phyloP scores from a whole-genome alignment of 306 rosid species.

The Gastrolobium bilobum region DNA sequence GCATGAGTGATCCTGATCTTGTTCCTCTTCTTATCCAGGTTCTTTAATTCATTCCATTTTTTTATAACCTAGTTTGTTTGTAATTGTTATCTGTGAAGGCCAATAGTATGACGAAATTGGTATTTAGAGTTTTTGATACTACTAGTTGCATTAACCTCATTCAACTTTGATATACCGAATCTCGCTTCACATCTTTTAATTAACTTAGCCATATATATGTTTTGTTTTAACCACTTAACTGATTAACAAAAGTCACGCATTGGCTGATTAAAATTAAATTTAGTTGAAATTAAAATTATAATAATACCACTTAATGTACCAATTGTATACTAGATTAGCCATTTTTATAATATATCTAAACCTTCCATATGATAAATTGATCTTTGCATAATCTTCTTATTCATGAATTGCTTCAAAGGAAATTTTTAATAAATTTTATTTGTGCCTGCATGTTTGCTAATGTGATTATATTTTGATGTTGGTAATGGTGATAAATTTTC shows the following conservation, averaged over 20 bases:
- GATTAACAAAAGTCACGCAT: conserved; percentile 12
- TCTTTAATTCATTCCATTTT: conserved; percentile 36
- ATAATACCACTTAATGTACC: conserved; percentile 2
- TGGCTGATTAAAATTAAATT: conserved; percentile 21
- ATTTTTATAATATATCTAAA: conserved; percentile 16
- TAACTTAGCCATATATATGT: conserved; percentile 1
- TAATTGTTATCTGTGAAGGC: conserved; percentile 33
- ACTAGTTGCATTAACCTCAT: conserved; percentile 27
- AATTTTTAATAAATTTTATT: neutral
- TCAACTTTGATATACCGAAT: conserved; percentile 30
- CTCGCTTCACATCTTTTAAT: conserved; percentile 25
- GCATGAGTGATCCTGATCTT: conserved; percentile 98
- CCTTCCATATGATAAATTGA: neutral
- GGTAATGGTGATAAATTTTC: neutral
- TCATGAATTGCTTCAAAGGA: conserved; percentile 26
- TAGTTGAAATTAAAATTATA: conserved; percentile 1
- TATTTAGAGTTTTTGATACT: conserved; percentile 28
- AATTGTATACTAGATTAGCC: neutral
- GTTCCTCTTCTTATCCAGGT: conserved; percentile 97
- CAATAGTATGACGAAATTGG: conserved; percentile 17
- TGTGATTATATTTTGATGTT: neutral
- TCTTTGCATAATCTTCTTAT: conserved; percentile 31
- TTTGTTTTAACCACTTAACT: conserved; percentile 12
- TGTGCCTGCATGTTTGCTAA: conserved; percentile 29
- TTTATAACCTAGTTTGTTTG: conserved; percentile 13